Conservation (phyloP, 257 asterid genomes). For the Nicotiana tabacum region DNA sequence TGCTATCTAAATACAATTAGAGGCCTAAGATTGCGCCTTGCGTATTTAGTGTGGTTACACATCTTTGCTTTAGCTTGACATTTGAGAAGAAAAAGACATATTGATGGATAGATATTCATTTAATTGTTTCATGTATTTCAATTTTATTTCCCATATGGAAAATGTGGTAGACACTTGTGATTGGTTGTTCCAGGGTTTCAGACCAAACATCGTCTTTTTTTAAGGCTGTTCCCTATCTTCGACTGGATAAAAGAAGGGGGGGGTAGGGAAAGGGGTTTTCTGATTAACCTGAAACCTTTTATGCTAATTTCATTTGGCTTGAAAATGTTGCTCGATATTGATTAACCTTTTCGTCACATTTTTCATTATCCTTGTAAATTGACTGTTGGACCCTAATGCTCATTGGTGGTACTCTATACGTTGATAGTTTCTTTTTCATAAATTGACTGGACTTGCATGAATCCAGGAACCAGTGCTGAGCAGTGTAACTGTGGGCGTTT, state of each 20-base stretch:
- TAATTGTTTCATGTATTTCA: neutral
- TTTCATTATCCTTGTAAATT: neutral
- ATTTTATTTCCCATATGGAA: neutral
- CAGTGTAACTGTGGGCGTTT: conserved; percentile 87
- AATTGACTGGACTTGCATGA: conserved; percentile 15
- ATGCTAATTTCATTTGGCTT: neutral
- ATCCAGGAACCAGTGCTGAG: conserved; percentile 72
- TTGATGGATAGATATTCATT: neutral
- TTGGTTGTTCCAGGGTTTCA: neutral
- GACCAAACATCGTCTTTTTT: neutral
- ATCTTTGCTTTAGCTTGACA: neutral
- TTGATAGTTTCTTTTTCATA: neutral
- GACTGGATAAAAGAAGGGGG: neutral
- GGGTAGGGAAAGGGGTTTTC: neutral
- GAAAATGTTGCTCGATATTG: neutral
- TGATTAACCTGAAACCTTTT: neutral
- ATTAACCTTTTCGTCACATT: neutral
- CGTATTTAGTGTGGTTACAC: neutral
- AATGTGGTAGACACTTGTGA: neutral
- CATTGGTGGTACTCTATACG: neutral
- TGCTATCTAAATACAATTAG: neutral
- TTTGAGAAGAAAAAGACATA: neutral
- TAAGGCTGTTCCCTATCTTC: neutral
- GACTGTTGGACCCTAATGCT: neutral
- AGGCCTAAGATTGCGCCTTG: neutral